Conservation (phyloP, 495 filamentous ascomycete genomes). For the Penicillium malachiteum region DNA sequence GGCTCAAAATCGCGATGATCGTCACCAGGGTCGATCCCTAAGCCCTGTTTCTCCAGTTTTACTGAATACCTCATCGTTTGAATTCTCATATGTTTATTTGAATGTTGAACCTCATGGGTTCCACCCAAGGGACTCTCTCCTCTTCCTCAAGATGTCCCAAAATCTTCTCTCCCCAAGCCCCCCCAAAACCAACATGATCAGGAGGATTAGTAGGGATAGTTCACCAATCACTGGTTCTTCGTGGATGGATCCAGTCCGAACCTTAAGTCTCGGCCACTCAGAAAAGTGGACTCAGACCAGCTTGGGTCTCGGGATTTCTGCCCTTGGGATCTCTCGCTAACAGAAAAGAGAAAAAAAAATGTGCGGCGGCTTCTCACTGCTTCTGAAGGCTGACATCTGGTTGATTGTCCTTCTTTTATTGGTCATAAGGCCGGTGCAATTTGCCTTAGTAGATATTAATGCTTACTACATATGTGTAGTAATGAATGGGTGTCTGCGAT, state of each 20-base stretch:
- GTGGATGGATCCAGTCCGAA: conserved; percentile 5
- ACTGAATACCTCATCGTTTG: conserved; percentile 10
- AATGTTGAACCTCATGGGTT: not conserved
- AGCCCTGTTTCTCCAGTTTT: conserved; percentile 13
- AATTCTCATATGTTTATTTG: conserved; percentile 9
- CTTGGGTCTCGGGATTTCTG: not conserved
- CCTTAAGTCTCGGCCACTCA: conserved; percentile 4
- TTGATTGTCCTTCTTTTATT: not conserved
- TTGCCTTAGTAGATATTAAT: not conserved
- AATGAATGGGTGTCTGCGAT: too few species aligned
- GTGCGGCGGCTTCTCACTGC: too few species aligned
- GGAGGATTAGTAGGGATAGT: not conserved
- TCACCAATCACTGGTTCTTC: not conserved
- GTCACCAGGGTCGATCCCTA: conserved; percentile 28
- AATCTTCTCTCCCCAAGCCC: not conserved
- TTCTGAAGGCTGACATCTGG: too few species aligned
- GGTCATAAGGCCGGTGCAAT: not conserved
- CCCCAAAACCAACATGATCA: not conserved
- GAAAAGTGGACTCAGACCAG: not conserved
- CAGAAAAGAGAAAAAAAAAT: not conserved
- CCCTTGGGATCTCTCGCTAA: not conserved
- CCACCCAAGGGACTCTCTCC: not conserved
- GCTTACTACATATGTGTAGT: not conserved
- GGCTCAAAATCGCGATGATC: conserved; percentile 28
- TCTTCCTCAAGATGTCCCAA: not conserved